Conservation (phyloP, 352 stramenopile species). For the Peronospora farinosa region DNA sequence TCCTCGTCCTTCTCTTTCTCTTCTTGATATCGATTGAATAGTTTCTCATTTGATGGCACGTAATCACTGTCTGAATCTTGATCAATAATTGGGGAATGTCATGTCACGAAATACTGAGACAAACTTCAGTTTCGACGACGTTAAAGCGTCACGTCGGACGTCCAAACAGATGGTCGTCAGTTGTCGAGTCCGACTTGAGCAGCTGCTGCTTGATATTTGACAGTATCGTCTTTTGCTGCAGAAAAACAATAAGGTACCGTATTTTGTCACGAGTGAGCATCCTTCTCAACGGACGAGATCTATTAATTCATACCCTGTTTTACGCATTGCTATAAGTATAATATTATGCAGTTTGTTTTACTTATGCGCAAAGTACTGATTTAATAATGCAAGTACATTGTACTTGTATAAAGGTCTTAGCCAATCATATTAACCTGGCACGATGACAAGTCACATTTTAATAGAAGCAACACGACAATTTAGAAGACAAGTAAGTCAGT, state of each 20-base stretch:
- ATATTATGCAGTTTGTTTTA: no score
- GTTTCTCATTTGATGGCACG: slow-evolving; percentile 22
- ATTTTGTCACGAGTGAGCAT: slow-evolving; percentile 27
- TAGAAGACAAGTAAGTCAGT: no score
- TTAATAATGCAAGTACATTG: no score
- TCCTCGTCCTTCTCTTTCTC: slow-evolving; percentile 1
- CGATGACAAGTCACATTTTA: no score
- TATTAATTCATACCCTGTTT: no score
- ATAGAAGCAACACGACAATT: no score
- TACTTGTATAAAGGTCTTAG: background rate
- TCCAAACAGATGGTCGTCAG: slow-evolving; percentile 3
- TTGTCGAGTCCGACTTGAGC: background rate
- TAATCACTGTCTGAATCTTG: slow-evolving; percentile 31
- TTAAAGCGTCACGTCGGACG: background rate
- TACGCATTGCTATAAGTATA: no score
- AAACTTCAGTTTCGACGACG: background rate
- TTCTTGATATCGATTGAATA: slow-evolving; percentile 7
- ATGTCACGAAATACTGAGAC: slow-evolving; percentile 17
- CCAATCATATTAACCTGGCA: background rate
- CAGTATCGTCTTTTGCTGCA: background rate
- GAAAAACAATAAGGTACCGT: slow-evolving; percentile 10
- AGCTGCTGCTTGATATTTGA: slow-evolving; percentile 14
- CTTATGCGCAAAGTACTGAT: no score
- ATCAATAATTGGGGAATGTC: slow-evolving; percentile 16
- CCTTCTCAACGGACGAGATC: no score